Conservation (phyloP, 805 yeast species). For the Starmerella khaoyaiensis region DNA sequence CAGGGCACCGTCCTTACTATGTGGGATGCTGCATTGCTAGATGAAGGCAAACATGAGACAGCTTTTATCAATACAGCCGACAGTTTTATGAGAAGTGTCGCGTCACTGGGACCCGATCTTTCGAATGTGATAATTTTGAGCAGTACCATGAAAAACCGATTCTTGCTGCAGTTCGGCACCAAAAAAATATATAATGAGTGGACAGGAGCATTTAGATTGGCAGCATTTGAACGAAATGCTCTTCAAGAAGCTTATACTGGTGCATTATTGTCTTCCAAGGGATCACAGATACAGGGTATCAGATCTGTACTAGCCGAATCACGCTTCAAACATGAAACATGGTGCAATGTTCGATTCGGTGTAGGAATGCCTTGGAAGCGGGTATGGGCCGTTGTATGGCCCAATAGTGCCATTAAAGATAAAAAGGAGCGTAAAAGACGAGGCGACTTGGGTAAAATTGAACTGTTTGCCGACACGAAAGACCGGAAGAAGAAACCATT, state of each 20-base stretch:
- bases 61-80: conserved; percentile 84
- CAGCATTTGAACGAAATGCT: conserved; percentile 66
- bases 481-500: conserved; percentile 42
- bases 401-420: conserved; percentile 31
- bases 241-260: conserved; percentile 96
- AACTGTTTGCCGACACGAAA: conserved; percentile 74
- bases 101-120: conserved; percentile 49
- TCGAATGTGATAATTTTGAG: conserved; percentile 76
- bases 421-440: conserved; percentile 31
- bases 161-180: conserved; percentile 62
- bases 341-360: conserved; percentile 91
- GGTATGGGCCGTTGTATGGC: conserved; percentile 78
- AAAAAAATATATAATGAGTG: conserved; percentile 54
- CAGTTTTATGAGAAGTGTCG: conserved; percentile 66
- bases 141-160: conserved; percentile 84
- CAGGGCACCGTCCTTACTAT: conserved; percentile 84
- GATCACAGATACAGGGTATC: conserved; percentile 75
- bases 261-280: conserved; percentile 82
- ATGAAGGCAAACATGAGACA: conserved; percentile 54
- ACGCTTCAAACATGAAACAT: conserved; percentile 77
- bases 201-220: conserved; percentile 71
- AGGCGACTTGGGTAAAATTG: conserved; percentile 45
- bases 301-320: conserved; percentile 73
- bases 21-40: conserved; percentile 56
- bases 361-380: conserved; percentile 97